Base-by-base conservation (phyloP, 208 protist species). In the Zelonia costaricensis region DNA sequence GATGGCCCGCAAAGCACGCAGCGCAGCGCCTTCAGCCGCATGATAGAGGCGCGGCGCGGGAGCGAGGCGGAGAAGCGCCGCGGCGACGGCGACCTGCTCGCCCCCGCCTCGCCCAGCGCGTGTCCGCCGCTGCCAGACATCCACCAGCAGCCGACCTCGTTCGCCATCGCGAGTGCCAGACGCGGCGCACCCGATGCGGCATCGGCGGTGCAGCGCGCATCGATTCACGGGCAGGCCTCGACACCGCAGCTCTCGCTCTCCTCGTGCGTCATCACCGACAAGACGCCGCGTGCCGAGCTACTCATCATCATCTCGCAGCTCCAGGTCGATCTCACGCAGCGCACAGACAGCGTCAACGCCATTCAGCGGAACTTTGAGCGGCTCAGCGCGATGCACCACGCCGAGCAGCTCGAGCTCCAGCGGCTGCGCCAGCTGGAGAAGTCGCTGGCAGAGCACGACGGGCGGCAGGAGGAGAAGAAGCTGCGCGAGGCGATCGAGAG, bases 321-420 rank as follows among this genome's bases (percentile, higher is more conserved):
- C 56, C 76, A 86, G 60, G 42, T 18, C 22, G 92, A 93, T 6
- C 64, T 97, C 16, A 62, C 84, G 15, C 56, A 71, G 10, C 77
- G 86, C 25, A 89, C 84, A 2, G 87, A 93, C 48, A 86, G 74
- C 62, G 76, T 97, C n/a, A 94, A 93, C 54, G 80, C 88, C 1
- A 88, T 97, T 62, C 92, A 97, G 66, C 76, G 92, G 2, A 97
- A 97, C 75, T 97, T 97, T 63, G 76, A 86, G 63, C 74, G 85
- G 2, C 74, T 97, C 22, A 87, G 86, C 52, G 68, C 72, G 60
- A 84, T 96, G 78, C 89, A 93, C 72, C 23, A 64, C 22, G 52
- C 36, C 0, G 82, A 94, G 28, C 76, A 76, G 18, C 67, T 55
- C 10, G 55, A 88, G 60, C 64, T 86, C 30, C 63, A 78, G 58